These are phyloP conservation scores for Suhomyces yuchorum DNA, from an alignment of 1,139 yeast genomes.

Conservation along the genomic window DNA sequence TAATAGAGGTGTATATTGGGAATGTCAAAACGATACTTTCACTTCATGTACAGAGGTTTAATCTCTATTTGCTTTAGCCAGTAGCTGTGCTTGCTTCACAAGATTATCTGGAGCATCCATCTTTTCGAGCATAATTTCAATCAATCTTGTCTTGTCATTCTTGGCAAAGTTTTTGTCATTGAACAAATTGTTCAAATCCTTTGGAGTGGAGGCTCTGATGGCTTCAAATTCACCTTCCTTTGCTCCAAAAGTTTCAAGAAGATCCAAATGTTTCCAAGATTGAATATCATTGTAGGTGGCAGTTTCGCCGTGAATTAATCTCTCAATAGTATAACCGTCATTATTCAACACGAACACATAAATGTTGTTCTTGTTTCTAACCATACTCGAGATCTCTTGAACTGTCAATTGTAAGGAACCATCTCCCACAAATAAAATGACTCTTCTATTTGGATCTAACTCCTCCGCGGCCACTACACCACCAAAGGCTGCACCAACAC, in stretches of 20 bases:
- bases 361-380: constrained; percentile 75
- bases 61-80: constrained; percentile 61
- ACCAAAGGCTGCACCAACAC: constrained; percentile 31
- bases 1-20: not conserved
- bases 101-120: constrained; percentile 66
- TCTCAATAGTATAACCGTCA: constrained; percentile 85
- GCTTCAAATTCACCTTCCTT: constrained; percentile 50
- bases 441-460: constrained; percentile 65
- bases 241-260: constrained; percentile 73
- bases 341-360: constrained; percentile 80
- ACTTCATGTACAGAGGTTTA: not conserved
- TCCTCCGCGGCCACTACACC: constrained; percentile 50
- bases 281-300: constrained; percentile 80
- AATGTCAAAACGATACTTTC: not conserved
- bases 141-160: constrained; percentile 66
- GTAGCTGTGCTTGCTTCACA: constrained; percentile 72
- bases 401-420: constrained; percentile 87
- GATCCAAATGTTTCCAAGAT: constrained; percentile 70
- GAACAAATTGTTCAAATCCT: constrained; percentile 64
- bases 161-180: constrained; percentile 53
- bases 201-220: constrained; percentile 57
- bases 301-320: constrained; percentile 77
- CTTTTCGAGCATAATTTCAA: constrained; percentile 75
- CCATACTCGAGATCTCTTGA: constrained; percentile 81
- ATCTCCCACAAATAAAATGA: constrained; percentile 80